phyloP scores from a whole-genome alignment of 2,329 filamentous ascomycete species.

The Fusarium sp. region DNA sequence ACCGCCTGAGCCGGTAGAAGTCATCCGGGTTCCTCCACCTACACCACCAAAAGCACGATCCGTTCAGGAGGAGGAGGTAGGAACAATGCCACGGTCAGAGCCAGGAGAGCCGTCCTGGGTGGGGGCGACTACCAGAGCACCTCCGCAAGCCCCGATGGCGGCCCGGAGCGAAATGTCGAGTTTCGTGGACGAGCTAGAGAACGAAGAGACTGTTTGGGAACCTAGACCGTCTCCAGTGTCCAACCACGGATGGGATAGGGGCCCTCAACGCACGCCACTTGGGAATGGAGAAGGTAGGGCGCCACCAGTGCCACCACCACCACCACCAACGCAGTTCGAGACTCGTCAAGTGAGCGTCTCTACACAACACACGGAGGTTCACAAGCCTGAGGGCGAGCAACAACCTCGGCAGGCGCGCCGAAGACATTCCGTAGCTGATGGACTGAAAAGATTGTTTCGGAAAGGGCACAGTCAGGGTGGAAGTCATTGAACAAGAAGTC shows the following conservation, averaged over 20 bases:
- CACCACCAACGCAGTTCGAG: background rate
- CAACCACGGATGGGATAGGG: conserved; percentile 9
- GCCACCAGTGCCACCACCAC: conserved; percentile 16
- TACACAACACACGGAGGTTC: conserved; percentile 9
- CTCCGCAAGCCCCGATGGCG: conserved; percentile 12
- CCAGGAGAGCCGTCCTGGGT: conserved; percentile 11
- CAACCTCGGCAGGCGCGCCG: conserved; percentile 35
- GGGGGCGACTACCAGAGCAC: background rate
- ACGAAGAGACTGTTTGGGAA: conserved; percentile 15
- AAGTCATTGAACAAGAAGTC: background rate
- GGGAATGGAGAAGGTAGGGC: conserved; percentile 5
- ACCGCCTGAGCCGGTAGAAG: conserved; percentile 28
- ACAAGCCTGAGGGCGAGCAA: conserved; percentile 11
- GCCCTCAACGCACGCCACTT: conserved; percentile 9
- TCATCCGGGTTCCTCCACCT: conserved; percentile 25
- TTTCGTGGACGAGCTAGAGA: conserved; percentile 9
- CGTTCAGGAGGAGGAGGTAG: background rate
- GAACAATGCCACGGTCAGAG: conserved; percentile 18
- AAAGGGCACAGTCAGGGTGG: conserved; percentile 42
- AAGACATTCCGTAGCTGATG: conserved; percentile 52
- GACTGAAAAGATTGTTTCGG: conserved; percentile 56
- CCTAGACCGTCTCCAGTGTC: conserved; percentile 19
- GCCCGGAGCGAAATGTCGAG: conserved; percentile 13
- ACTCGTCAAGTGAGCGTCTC: conserved; percentile 21
- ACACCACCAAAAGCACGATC: conserved; percentile 34